Base-by-base conservation (phyloP, 2,329 filamentous ascomycete species). In the Pseudocercospora fijiensis region DNA sequence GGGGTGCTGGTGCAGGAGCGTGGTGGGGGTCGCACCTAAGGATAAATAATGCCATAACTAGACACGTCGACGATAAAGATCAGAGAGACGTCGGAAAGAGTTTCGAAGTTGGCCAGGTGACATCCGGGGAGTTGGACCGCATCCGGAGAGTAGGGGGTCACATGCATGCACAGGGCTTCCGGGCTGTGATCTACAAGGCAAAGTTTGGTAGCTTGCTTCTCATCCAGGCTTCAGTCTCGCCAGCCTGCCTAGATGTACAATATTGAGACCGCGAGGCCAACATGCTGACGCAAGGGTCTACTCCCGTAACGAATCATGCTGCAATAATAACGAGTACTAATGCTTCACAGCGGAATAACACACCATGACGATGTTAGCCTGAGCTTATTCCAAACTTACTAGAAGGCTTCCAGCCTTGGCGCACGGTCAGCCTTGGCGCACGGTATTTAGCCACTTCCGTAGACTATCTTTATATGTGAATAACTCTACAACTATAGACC, bases 121-220 rank as follows among this genome's bases (percentile, higher is more conserved):
- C 26, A 53, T n/a, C 16, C 49, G 49, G 49, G 49, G 49, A 53
- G 24, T 16, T 27, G 49, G 49, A 53, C 26, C 24, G 26, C 49
- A 30, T 53, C 49, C 49, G 49, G 49, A 26, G 10, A n/a, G 18
- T 28, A 53, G 49, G 22, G n/a, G 49, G 24, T 28, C 20, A 28
- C 49, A 53, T 28, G 49, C 49, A 28, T 53, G 26, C 49, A 24
- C 45, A 49, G 16, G 18, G 13, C 22, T 4, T 26, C 22, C 45
- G 20, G 45, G 45, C 45, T 53, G 49, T 26, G 26, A 53, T 53
- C 49, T n/a, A 53, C 49, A 8, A 3, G 10, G 26, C 11, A 27
- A 53, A 53, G 49, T 30, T 53, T 18, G 49, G 49, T 53, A 30
- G 49, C 49, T 53, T 30, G 26, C 49, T 30, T 53, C 24, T 28